Evolutionary conservation across 2,329 filamentous ascomycete genomes (phyloP).

Genomic region (Hypomyces perniciosus): DNA sequence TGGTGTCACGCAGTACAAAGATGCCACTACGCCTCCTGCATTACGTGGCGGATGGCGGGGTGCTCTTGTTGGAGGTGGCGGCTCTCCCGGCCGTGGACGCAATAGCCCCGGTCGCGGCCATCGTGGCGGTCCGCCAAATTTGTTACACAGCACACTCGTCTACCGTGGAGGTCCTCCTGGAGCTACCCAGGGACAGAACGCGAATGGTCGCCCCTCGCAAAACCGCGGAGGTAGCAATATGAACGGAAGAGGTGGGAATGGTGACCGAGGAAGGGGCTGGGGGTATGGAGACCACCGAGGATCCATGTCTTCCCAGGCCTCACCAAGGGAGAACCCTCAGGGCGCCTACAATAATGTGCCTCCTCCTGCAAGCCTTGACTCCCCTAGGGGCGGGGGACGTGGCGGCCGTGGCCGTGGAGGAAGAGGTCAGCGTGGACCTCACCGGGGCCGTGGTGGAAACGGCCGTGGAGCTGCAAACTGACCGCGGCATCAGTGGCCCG

Average conservation of each 20-base stretch:
- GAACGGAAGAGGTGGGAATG: conserved; percentile 20
- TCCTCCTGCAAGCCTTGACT: conserved; percentile 53
- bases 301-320: conserved; percentile 14
- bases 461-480: not conserved
- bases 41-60: conserved; percentile 54
- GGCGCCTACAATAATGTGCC: conserved; percentile 49
- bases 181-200: conserved; percentile 21
- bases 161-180: conserved; percentile 39
- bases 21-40: conserved; percentile 49
- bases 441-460: conserved; percentile 30
- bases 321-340: conserved; percentile 16
- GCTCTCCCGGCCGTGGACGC: conserved; percentile 32
- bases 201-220: conserved; percentile 21
- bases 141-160: conserved; percentile 48
- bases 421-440: conserved; percentile 30
- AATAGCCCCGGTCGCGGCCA: conserved; percentile 34
- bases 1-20: conserved; percentile 56
- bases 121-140: conserved; percentile 34
- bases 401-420: conserved; percentile 36
- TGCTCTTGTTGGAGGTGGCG: conserved; percentile 43
- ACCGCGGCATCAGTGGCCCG: not conserved
- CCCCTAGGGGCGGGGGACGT: conserved; percentile 33
- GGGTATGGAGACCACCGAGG: conserved; percentile 21
- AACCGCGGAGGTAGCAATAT: conserved; percentile 19
- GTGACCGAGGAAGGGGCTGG: conserved; percentile 28